Evolutionary conservation across 2,329 filamentous ascomycete species (phyloP).

Genomic region (Ophiostoma ulmi): DNA sequence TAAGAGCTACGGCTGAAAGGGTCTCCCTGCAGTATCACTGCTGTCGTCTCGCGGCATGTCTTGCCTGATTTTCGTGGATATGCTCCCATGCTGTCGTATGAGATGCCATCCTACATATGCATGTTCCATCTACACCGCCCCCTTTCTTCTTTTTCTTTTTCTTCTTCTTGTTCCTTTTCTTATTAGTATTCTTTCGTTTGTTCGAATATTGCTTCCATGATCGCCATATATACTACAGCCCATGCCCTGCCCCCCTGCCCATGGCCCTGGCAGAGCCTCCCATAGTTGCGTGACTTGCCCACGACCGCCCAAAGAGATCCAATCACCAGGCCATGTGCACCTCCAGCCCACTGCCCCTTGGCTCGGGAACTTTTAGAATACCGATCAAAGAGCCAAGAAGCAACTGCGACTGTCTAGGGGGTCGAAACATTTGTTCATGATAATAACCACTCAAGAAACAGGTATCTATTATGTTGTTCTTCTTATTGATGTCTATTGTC

Average conservation of each 20-base stretch:
- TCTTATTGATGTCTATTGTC: not conserved
- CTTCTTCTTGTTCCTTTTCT: not conserved
- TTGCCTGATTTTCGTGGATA: not conserved
- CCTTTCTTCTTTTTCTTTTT: not conserved
- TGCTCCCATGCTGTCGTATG: not conserved
- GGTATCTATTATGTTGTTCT: not conserved
- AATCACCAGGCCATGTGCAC: not conserved
- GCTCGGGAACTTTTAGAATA: not conserved
- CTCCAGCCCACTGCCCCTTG: not conserved
- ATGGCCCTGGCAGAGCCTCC: constrained; percentile 6
- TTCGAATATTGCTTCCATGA: not conserved
- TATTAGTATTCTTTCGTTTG: not conserved
- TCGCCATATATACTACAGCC: not conserved
- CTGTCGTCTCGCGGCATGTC: not conserved
- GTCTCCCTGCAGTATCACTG: not conserved
- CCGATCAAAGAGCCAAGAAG: not conserved
- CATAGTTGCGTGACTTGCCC: not conserved
- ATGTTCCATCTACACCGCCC: constrained; percentile 12
- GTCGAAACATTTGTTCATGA: not conserved
- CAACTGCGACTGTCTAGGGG: not conserved
- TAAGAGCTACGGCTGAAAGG: not conserved
- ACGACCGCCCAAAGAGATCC: not conserved
- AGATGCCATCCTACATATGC: not conserved
- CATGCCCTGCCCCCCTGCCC: not conserved
- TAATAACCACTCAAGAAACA: not conserved